Evolutionary conservation across 1,284 basidiomycete species (phyloP), one percentile per base, ranked within the genome.

Genomic region (Puccinia hordei): DNA sequence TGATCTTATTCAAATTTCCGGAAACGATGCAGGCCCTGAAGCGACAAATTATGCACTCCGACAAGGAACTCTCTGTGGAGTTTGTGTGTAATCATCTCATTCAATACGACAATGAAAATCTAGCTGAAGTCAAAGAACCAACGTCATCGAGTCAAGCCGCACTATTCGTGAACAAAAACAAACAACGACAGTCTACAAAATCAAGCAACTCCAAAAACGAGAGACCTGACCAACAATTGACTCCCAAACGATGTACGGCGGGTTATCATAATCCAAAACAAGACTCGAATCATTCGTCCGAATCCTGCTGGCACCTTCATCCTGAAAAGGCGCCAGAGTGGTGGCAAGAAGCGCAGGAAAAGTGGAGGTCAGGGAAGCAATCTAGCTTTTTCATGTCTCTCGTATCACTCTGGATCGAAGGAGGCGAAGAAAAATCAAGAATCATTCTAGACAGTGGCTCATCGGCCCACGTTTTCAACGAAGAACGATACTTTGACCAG

Each of bases 401-500:
- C n/a, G n/a, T 66, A 22, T 8, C 17, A n/a, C 24, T 30, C 13
- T 17, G 30, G 27, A 33, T 33, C 2, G 17, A 13, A 17, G 27
- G 1, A 59, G n/a, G 30, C 24, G 6, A 55, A 55, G 6, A n/a
- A 55, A 27, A 55, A n/a, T 27, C 8, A 5, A 55, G 17, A 8
- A 41, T 66, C 3, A 44, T 66, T 24, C 63, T 66, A 12, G 24
- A 66, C 44, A 66, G 63, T 27, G 63, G 63, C n/a, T n/a, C 63
- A 0, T 44, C 38, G 9, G 27, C 38, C 0, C 63, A 66, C 17
- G 15, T 66, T 35, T 41, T 66, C 63, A 66, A 66, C 38, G 15
- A 66, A 6, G 4, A 46, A 44, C 4, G n/a, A 13, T n/a, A n/a
- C n/a, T n/a, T n/a, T n/a, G n/a, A n/a, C n/a, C n/a, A n/a, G n/a